Evolutionary conservation across 208 protist genomes (phyloP), one percentile per base, ranked within the genome.

Genomic region (Angomonas deanei): DNA sequence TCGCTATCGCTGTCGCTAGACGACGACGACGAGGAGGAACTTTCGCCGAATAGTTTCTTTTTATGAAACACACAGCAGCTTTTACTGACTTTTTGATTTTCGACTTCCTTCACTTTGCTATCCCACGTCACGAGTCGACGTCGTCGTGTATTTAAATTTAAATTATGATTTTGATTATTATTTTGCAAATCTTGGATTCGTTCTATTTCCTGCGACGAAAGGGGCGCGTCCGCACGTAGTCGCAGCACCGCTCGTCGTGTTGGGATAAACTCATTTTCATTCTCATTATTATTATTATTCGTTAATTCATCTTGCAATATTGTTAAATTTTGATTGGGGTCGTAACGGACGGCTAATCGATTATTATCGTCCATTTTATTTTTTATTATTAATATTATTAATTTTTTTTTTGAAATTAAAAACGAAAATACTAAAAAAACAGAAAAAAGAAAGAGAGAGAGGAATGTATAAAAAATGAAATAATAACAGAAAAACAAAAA

Each of bases 31-130:
- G 83, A 75, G 53, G 80, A 88, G 62, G 82, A 87, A 61, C 84
- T 93, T 64, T 93, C 84, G 3, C 90, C 86, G 64, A 96, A 96
- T 15, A 92, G 58, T 56, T 85, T 84, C 65, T 90, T 96, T 66
- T 89, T 92, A 65, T 96, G 86, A 56, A 96, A 96, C 1, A 92
- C 64, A 49, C 86, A 93, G 68, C 90, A 96, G 67, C 84, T 82
- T 68, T 93, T 96, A 62, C 82, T 89, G 1, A 91, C 80, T n/a
- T 66, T 76, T 64, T 94, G 88, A 36, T 87, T 78, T 2, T 53
- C 32, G 31, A 82, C 57, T n/a, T 94, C 82, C 11, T 49, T 57
- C 33, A 93, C 70, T 1, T 36, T 53, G 0, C 52, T 57, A 10
- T 82, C 76, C 87, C 87, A 93, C 26, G 84, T 75, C n/a, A 94